Evolutionary conservation across 208 protist genomes (phyloP), one percentile per base, ranked within the genome.

Genomic region (Angomonas ambiguus): DNA sequence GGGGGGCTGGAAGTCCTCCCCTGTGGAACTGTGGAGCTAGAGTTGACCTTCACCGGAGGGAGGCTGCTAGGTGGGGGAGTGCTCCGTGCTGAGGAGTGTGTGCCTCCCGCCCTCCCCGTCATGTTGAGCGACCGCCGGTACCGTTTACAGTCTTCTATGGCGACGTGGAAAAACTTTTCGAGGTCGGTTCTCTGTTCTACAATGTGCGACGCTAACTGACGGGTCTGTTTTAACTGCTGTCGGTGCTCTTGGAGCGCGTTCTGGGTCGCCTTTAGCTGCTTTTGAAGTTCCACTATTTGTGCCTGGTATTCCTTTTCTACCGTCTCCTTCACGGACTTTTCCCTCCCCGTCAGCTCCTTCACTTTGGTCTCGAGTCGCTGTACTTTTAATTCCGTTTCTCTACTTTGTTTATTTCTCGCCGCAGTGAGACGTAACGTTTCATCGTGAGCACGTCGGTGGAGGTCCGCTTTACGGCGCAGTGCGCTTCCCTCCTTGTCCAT

Each of bases 91-190:
- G 53, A 8, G 24, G 28, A 31, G 53, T 20, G 28, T 59, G n/a
- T 45, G 58, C 11, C 11, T 18, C 20, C 8, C 16, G 8, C 22
- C 34, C 13, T 11, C 16, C 8, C 30, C 45, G 53, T 58, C 18
- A 38, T 38, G 2, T 68, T 28, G 31, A 80, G 56, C 11, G 61
- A 70, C 13, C 24, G 32, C 2, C 72, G 65, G 49, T 87, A 87
- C 20, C 72, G 64, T 25, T 71, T 67, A 59, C 83, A 87, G 63
- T 93, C 87, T 20, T 79, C 72, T 2, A 93, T 49, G 0, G 83
- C 87, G 18, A 76, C 73, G 67, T 88, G 80, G 49, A 93, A 93
- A 48, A 93, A 93, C 27, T 72, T 69, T 62, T 93, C 83, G n/a
- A 93, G 67, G 48, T 86, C 87, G 16, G 82, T 88, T 2, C 87